Conservation (phyloP, 257 asterid species). For the Penstemon eatonii region DNA sequence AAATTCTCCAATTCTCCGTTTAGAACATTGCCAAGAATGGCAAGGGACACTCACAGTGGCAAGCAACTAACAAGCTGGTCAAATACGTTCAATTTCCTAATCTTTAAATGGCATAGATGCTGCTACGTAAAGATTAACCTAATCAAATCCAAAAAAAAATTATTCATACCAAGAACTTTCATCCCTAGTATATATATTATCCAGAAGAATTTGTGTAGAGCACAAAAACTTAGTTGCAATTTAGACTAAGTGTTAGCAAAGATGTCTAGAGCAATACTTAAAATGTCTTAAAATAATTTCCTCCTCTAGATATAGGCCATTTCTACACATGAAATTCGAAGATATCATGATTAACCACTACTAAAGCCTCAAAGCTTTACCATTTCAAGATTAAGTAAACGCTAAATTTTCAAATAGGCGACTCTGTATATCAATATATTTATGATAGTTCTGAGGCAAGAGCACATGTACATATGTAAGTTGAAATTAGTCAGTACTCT, state of each 20-base stretch:
- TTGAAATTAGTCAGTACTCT: neutral
- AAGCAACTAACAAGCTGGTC: conserved; percentile 2
- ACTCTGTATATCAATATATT: no score
- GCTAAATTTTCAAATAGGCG: no score
- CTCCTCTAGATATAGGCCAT: neutral
- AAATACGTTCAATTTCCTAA: conserved; percentile 10
- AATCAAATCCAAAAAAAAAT: neutral
- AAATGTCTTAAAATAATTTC: conserved; percentile 4
- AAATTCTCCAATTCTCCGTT: neutral
- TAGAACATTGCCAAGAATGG: conserved; percentile 6
- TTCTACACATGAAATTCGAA: neutral
- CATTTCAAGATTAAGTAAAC: no score
- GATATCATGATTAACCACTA: conserved; percentile 7
- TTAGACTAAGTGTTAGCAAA: no score
- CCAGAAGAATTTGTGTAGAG: neutral
- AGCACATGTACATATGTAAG: conserved; percentile 14
- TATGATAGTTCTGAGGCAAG: neutral
- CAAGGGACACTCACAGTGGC: neutral
- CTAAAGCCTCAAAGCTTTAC: neutral
- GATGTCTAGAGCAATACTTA: neutral
- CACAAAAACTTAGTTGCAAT: no score
- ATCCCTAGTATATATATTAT: neutral
- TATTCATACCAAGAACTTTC: neutral
- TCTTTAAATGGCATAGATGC: neutral
- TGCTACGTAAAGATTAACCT: conserved; percentile 8